Percentiles rank a stretch among this genome's conserved stretches.
Conservation (phyloP, 306 rosid genomes). For the Oxytropis ochrocephala region DNA sequence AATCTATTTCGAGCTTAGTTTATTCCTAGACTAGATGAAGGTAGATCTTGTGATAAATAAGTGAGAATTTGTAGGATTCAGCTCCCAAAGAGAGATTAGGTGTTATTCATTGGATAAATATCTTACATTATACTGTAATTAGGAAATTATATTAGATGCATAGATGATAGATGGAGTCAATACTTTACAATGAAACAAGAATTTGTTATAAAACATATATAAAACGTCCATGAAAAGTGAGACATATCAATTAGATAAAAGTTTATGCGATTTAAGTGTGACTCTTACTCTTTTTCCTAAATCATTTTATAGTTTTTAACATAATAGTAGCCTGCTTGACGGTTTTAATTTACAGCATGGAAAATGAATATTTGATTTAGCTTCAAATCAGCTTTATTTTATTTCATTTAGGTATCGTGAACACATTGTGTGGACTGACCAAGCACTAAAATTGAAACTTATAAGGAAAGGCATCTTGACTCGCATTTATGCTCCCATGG, state of each 20-base stretch:
- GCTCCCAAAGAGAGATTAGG: neutral
- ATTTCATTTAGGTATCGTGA: constrained; percentile 72
- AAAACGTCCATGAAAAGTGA: neutral
- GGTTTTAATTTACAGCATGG: neutral
- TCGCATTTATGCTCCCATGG: constrained; percentile 85
- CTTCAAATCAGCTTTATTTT: neutral
- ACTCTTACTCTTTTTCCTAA: neutral
- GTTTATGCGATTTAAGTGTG: neutral
- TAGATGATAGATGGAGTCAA: neutral
- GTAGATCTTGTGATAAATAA: neutral
- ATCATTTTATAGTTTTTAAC: neutral
- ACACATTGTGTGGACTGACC: constrained; percentile 82
- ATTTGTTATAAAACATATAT: neutral
- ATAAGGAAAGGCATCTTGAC: constrained; percentile 79
- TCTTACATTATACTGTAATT: neutral
- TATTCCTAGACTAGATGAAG: neutral
- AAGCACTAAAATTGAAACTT: constrained; percentile 54
- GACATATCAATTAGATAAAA: neutral
- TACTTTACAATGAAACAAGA: neutral
- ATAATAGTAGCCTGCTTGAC: neutral
- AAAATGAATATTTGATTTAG: neutral
- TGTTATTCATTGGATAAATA: neutral
- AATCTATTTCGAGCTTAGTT: neutral
- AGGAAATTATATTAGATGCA: neutral
- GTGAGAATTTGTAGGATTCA: constrained; percentile 4